Conservation (phyloP, 495 filamentous ascomycete species). For the Baudoinia panamericana region DNA sequence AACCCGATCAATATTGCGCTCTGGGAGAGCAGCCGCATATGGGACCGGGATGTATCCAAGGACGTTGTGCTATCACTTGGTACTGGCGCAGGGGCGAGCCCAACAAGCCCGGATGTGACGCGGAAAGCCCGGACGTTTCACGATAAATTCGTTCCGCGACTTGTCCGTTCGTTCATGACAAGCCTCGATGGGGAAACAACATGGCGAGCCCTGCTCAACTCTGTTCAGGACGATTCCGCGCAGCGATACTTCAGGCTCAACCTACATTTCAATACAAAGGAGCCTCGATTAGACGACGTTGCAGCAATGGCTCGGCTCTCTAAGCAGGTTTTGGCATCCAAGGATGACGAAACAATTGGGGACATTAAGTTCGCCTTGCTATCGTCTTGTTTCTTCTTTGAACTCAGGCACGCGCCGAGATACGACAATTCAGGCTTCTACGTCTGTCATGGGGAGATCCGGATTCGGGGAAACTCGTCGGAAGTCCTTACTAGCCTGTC, state of each 20-base stretch:
- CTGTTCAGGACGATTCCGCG: background rate
- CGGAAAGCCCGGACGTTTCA: background rate
- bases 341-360: background rate
- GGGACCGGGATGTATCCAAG: slow-evolving; percentile 5
- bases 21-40: slow-evolving; percentile 23
- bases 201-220: background rate
- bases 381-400: background rate
- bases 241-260: background rate
- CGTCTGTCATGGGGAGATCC: background rate
- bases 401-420: background rate
- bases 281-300: slow-evolving; percentile 2
- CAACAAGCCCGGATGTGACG: background rate
- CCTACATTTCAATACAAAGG: background rate
- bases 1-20: slow-evolving; percentile 28
- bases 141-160: background rate
- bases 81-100: too few relatives aligned
- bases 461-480: background rate
- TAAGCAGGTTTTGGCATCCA: background rate
- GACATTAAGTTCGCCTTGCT: background rate
- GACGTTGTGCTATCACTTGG: slow-evolving; percentile 2
- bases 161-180: slow-evolving; percentile 2
- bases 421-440: background rate
- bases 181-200: slow-evolving; percentile 1
- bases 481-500: background rate
- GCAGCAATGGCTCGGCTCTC: background rate